A percentile compares a stretch with the other conserved stretches of the same genome.
Evolutionary conservation across 2,329 filamentous ascomycete species (phyloP).

Genomic region (Epichloe aotearoae): DNA sequence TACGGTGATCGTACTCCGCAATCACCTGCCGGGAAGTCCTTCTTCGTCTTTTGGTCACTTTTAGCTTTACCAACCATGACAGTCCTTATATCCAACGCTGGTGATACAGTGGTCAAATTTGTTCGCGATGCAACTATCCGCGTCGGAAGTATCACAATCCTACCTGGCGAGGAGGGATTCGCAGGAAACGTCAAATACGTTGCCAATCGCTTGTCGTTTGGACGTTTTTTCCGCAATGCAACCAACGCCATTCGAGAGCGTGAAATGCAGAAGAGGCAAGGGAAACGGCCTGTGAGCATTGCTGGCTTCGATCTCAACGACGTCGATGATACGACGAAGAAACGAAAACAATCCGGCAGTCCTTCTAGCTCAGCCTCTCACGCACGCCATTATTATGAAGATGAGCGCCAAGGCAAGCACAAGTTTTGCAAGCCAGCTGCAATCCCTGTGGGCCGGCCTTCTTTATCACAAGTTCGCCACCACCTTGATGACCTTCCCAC

Average conservation of each 20-base stretch:
- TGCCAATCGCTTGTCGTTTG: slow-evolving; percentile 28
- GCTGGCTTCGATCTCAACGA: slow-evolving; percentile 3
- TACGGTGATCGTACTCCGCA: slow-evolving; percentile 70
- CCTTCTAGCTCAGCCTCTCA: not conserved
- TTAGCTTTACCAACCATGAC: slow-evolving; percentile 82
- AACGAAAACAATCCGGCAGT: not conserved
- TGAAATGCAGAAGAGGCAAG: slow-evolving; percentile 1
- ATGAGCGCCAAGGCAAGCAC: slow-evolving; percentile 5
- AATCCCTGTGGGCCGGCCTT: slow-evolving; percentile 15
- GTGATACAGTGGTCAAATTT: slow-evolving; percentile 64
- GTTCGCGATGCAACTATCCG: slow-evolving; percentile 42
- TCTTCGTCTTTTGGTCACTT: slow-evolving; percentile 89
- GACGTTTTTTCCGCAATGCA: slow-evolving; percentile 23
- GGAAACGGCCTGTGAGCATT: not conserved
- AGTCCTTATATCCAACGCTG: slow-evolving; percentile 70
- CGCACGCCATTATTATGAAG: not conserved
- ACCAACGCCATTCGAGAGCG: not conserved
- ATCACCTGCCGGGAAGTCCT: slow-evolving; percentile 64
- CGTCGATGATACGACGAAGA: slow-evolving; percentile 1
- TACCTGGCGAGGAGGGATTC: slow-evolving; percentile 42
- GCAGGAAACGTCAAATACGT: slow-evolving; percentile 31
- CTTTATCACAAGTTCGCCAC: slow-evolving; percentile 22
- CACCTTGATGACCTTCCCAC: slow-evolving; percentile 25
- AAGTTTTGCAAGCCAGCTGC: slow-evolving; percentile 2
- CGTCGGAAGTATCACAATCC: slow-evolving; percentile 45